Conservation (phyloP, 441 rosid genomes). For the Daphne laureola region DNA sequence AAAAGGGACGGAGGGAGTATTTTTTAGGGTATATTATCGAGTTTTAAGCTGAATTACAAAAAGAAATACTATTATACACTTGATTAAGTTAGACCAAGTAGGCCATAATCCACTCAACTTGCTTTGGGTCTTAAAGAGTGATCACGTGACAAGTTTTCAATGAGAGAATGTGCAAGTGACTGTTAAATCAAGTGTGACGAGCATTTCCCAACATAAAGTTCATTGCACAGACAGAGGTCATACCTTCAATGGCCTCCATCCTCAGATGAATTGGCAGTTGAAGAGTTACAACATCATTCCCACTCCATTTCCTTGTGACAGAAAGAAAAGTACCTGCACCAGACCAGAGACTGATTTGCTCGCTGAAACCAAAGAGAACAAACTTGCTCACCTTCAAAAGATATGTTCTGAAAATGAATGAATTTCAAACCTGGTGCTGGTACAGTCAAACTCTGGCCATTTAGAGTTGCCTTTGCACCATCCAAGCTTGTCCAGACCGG, state of each 20-base stretch:
- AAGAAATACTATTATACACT: no score
- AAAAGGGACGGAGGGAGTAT: no score
- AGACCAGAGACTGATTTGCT: background rate
- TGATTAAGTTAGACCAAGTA: no score
- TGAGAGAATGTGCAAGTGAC: no score
- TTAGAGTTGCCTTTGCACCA: constrained; percentile 53
- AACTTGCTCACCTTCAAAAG: constrained; percentile 1
- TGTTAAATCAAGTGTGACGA: no score
- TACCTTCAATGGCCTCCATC: constrained; percentile 86
- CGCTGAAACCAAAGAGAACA: background rate
- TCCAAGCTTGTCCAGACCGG: constrained; percentile 57
- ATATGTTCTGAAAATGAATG: background rate
- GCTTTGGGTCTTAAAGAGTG: no score
- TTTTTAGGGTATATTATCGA: no score
- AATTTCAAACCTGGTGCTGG: constrained; percentile 56
- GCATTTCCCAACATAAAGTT: background rate
- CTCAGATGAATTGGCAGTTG: constrained; percentile 57
- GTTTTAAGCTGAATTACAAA: no score
- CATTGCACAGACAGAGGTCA: background rate
- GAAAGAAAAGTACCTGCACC: constrained; percentile 44
- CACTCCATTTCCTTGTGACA: constrained; percentile 50
- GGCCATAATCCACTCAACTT: no score
- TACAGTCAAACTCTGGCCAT: constrained; percentile 35
- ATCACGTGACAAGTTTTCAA: no score
- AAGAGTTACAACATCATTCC: constrained; percentile 49